Base-by-base conservation (phyloP, 2,329 filamentous ascomycete species). In the Aquanectria penicillioides region DNA sequence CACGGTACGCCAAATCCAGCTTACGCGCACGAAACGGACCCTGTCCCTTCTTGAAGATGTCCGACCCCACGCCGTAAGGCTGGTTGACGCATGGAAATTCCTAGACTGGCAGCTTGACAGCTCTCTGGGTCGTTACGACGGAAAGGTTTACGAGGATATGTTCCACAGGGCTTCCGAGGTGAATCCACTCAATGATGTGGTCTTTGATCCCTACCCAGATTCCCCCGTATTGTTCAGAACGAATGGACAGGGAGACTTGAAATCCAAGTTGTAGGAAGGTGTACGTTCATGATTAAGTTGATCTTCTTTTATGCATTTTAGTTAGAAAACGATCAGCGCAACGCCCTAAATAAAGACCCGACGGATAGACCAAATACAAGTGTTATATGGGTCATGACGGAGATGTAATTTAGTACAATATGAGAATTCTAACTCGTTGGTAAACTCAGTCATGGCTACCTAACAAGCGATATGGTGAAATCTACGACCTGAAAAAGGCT, bases 31-130 rank as follows among this genome's bases (percentile, higher is more conserved):
- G 2, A 89, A 84, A 71, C 82, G 85, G 6, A 88, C 91, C 5
- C 88, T 91, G 81, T 86, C 85, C 68, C 78, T 93, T 15, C 79
- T 93, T 5, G 86, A 88, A 57, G 88, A 92, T 61, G 86, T 93
- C 59, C 81, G 91, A 6, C 91, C 90, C 3, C 90, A 93, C 70
- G 89, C 90, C 1, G 82, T 93, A 12, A 76, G 85, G 10, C 77
- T 93, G 10, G 90, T 92, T 0, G 90, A 93, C 69, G 80, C 88
- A 0, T 93, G 90, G 91, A 85, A 86, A 59, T 91, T 93, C 75
- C 87, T 90, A 2, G 90, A 93, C 71, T 93, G 89, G 89, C 88
- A 91, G 67, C 82, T 93, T 2, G 90, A 93, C 71, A 89, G 85
- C 67, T 87, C 85, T 57, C 74, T 93, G 33, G 90, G 91, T 2